These are phyloP conservation scores for Globisporangium heterothallicum DNA, from an alignment of 352 stramenopile species.

Conservation along the genomic window DNA sequence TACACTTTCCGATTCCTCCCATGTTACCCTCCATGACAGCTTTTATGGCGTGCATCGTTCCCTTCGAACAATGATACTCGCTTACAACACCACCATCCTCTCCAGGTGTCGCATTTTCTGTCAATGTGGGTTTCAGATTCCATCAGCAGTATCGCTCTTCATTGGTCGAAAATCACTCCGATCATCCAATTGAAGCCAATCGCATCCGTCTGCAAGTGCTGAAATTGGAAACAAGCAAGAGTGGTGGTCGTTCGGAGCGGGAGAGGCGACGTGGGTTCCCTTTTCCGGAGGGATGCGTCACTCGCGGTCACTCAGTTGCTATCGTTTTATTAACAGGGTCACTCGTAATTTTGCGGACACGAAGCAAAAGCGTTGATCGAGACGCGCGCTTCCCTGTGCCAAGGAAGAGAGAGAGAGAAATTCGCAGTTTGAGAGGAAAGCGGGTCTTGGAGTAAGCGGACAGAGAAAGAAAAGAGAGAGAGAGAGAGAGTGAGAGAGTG, in stretches of 20 bases:
- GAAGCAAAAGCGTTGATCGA: slow-evolving; percentile 4
- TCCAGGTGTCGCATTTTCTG: slow-evolving; percentile 3
- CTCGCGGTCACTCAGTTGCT: too few relatives aligned
- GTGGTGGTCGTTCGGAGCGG: background rate
- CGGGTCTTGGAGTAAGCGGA: background rate
- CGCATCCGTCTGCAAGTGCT: too few relatives aligned
- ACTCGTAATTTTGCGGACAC: slow-evolving; percentile 7
- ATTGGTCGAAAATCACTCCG: too few relatives aligned
- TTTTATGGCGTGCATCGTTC: too few relatives aligned
- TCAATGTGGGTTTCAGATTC: slow-evolving; percentile 8
- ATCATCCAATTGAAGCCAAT: too few relatives aligned
- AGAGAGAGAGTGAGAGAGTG: slow-evolving; percentile 2
- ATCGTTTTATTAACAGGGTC: background rate
- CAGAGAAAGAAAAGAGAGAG: background rate
- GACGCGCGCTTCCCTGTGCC: too few relatives aligned
- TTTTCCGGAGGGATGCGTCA: too few relatives aligned
- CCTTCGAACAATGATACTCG: slow-evolving; percentile 8
- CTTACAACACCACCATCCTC: background rate
- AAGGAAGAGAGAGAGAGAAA: background rate
- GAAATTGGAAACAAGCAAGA: too few relatives aligned
- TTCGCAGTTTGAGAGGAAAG: background rate
- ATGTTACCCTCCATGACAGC: background rate
- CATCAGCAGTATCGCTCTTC: too few relatives aligned
- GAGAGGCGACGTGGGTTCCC: background rate
- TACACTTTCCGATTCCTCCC: background rate